phyloP scores from a whole-genome alignment of 345 rosid species.

The Camelina hispida region DNA sequence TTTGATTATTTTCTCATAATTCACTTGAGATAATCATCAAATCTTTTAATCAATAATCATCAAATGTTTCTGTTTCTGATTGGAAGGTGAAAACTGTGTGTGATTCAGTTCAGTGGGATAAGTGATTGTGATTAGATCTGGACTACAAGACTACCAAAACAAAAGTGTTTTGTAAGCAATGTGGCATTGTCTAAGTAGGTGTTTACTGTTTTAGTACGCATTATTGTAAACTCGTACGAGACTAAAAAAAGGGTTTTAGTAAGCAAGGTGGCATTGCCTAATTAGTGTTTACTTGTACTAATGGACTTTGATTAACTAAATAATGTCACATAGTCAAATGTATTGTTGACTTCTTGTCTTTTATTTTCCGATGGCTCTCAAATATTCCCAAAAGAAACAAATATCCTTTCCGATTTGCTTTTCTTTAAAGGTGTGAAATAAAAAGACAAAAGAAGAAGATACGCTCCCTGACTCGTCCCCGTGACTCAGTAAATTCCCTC shows the following conservation, averaged over 20 bases:
- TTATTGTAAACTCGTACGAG: too few relatives aligned
- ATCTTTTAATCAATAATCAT: not conserved
- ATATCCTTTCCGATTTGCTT: conserved; percentile 20
- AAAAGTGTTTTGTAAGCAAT: too few relatives aligned
- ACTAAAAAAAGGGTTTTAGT: not conserved
- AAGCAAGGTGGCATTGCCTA: conserved; percentile 7
- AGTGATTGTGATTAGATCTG: conserved; percentile 19
- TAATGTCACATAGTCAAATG: conserved; percentile 21
- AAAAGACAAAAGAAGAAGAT: conserved; percentile 21
- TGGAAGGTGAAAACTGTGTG: not conserved
- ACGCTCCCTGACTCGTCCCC: conserved; percentile 41
- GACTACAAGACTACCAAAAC: not conserved
- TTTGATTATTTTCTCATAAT: not conserved
- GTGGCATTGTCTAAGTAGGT: too few relatives aligned
- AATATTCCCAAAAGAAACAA: conserved; percentile 34
- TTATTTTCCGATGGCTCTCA: not conserved
- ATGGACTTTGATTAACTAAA: conserved; percentile 12
- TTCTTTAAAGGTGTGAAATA: not conserved
- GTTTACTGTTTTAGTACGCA: too few relatives aligned
- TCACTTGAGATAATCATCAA: conserved; percentile 1
- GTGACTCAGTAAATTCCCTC: conserved; percentile 34
- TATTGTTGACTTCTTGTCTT: conserved; percentile 37
- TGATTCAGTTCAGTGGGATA: not conserved
- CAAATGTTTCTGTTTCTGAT: not conserved
- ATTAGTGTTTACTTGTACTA: not conserved